Conservation (phyloP, 2,329 filamentous ascomycete species). For the Ceratocystis colombiana region DNA sequence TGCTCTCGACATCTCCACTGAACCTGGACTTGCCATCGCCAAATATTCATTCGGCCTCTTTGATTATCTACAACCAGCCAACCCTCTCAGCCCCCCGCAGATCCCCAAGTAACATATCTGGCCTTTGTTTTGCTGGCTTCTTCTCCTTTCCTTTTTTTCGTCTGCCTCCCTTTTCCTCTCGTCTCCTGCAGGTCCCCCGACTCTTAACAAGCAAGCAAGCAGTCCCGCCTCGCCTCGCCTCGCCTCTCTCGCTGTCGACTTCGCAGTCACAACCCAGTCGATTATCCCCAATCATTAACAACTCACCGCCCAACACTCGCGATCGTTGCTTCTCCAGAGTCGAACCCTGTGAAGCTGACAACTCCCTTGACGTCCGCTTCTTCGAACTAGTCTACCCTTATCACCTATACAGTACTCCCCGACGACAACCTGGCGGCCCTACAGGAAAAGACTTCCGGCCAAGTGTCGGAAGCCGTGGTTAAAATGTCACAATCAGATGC, state of each 20-base stretch:
- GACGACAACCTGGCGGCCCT: conserved; percentile 50
- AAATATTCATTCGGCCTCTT: not conserved
- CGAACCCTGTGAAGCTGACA: not conserved
- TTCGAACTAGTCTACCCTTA: not conserved
- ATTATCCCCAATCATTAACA: not conserved
- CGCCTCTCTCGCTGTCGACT: not conserved
- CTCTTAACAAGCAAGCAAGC: not conserved
- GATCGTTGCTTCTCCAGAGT: not conserved
- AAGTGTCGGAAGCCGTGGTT: conserved; percentile 56
- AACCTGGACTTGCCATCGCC: not conserved
- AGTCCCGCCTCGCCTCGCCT: not conserved
- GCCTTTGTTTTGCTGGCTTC: conserved; percentile 5
- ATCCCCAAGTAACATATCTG: not conserved
- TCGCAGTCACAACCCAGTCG: not conserved
- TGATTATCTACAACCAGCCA: not conserved
- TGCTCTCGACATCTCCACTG: not conserved
- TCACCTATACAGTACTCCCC: not conserved
- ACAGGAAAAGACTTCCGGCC: conserved; percentile 50
- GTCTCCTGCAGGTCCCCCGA: not conserved
- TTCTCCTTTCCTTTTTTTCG: conserved; percentile 2
- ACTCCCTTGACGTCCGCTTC: conserved; percentile 12
- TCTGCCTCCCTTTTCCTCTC: not conserved
- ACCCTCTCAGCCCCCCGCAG: not conserved
- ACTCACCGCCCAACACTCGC: not conserved
- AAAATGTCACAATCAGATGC: conserved; percentile 58